Evolutionary conservation across 345 rosid genomes (phyloP).

Genomic region (Orychophragmus violaceus): DNA sequence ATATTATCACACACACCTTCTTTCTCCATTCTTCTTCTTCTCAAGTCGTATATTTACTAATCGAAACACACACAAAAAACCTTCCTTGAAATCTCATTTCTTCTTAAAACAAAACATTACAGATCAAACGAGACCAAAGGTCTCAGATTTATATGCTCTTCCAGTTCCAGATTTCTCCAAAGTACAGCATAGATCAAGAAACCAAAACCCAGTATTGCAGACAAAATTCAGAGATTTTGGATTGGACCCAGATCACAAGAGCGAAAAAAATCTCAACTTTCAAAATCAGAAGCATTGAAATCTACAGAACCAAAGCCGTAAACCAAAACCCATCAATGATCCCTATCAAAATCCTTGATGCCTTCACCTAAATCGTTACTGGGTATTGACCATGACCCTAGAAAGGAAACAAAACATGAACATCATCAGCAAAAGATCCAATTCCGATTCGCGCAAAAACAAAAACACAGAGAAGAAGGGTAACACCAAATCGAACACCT

Average conservation of each 20-base stretch:
- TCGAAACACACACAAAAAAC: not conserved
- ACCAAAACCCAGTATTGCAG: not conserved
- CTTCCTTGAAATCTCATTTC: no score
- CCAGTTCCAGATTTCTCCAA: not conserved
- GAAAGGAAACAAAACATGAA: not conserved
- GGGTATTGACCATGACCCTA: not conserved
- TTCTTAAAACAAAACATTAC: not conserved
- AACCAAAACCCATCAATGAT: conserved; percentile 1
- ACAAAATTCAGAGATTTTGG: not conserved
- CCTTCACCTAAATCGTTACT: not conserved
- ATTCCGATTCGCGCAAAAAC: not conserved
- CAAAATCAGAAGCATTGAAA: not conserved
- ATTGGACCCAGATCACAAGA: not conserved
- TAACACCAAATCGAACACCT: not conserved
- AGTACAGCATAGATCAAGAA: not conserved
- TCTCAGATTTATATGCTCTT: not conserved
- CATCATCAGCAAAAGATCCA: not conserved
- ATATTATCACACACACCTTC: not conserved
- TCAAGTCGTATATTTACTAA: not conserved
- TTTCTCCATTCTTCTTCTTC: not conserved
- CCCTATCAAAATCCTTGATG: not conserved
- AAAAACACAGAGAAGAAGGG: not conserved
- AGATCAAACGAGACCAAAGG: not conserved
- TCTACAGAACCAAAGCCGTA: conserved; percentile 5
- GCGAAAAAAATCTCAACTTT: not conserved